Conservation (phyloP, 352 stramenopile genomes). For the Phytopythium mirpurense region DNA sequence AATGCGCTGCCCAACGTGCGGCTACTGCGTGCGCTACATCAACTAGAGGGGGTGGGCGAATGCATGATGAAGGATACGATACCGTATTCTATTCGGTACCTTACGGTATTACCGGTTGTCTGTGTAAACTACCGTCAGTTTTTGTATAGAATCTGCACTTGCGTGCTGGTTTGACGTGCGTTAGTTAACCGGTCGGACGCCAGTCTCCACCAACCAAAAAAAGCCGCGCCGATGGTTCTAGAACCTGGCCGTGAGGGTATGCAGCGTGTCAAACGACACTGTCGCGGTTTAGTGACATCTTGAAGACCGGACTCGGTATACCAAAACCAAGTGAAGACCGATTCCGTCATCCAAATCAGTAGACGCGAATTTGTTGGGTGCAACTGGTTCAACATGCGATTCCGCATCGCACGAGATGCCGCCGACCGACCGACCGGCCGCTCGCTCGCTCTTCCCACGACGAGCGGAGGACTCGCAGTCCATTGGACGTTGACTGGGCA, state of each 20-base stretch:
- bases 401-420: too few relatives aligned
- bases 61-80: not conserved
- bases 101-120: conserved; percentile 2
- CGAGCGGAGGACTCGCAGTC: too few relatives aligned
- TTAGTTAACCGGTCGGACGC: not conserved
- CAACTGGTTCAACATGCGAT: too few relatives aligned
- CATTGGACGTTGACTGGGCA: too few relatives aligned
- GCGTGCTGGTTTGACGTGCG: conserved; percentile 7
- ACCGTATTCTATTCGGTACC: not conserved
- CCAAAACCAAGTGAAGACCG: not conserved
- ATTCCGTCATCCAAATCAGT: not conserved
- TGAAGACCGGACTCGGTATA: not conserved
- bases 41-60: not conserved
- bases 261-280: not conserved
- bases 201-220: conserved; percentile 2
- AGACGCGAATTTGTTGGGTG: conserved; percentile 3
- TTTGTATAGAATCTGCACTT: too few relatives aligned
- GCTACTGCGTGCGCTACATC: not conserved
- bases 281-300: not conserved
- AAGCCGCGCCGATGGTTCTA: conserved; percentile 5
- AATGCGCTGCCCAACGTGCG: conserved; percentile 4
- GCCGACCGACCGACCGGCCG: too few relatives aligned
- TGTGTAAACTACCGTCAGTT: not conserved
- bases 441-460: too few relatives aligned
- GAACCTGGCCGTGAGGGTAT: not conserved